Percentiles rank a stretch among this genome's conserved stretches.
Evolutionary conservation across 1,139 yeast species (phyloP).

Genomic region (Candida gigantensis): DNA sequence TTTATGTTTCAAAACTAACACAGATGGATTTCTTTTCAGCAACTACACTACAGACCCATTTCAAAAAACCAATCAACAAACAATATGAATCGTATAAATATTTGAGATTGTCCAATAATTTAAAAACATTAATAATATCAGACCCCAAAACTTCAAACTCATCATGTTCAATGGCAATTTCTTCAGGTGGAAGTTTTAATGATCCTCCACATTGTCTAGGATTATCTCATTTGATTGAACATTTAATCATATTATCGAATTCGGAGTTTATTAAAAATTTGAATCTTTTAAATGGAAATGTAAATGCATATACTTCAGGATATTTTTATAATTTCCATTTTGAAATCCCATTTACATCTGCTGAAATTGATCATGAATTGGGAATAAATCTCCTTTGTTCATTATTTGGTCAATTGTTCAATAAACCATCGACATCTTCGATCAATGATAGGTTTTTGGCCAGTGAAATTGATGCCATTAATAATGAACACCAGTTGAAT

Average conservation of each 20-base stretch:
- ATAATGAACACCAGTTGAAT: slow-evolving; percentile 65
- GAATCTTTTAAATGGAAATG: slow-evolving; percentile 50
- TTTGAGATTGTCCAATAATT: slow-evolving; percentile 46
- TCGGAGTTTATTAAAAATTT: slow-evolving; percentile 46
- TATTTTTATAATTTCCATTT: slow-evolving; percentile 63
- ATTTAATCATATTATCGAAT: slow-evolving; percentile 57
- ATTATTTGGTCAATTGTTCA: slow-evolving; percentile 55
- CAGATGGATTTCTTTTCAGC: slow-evolving; percentile 19
- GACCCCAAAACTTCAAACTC: slow-evolving; percentile 53
- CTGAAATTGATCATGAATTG: slow-evolving; percentile 22
- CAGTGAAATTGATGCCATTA: slow-evolving; percentile 58
- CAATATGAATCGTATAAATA: slow-evolving; percentile 40
- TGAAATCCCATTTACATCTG: slow-evolving; percentile 51
- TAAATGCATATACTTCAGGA: slow-evolving; percentile 69
- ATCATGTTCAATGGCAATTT: slow-evolving; percentile 50
- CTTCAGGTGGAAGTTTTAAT: slow-evolving; percentile 57
- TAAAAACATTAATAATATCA: slow-evolving; percentile 52
- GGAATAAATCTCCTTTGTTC: slow-evolving; percentile 46
- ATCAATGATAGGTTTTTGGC: slow-evolving; percentile 44
- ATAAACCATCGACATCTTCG: slow-evolving; percentile 35
- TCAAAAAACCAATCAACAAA: slow-evolving; percentile 35
- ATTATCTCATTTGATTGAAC: slow-evolving; percentile 75
- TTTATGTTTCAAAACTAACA: no score
- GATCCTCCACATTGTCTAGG: slow-evolving; percentile 61
- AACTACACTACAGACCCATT: slow-evolving; percentile 18